phyloP scores from a whole-genome alignment of 2,329 filamentous ascomycete species.

The Didymella glomerata region DNA sequence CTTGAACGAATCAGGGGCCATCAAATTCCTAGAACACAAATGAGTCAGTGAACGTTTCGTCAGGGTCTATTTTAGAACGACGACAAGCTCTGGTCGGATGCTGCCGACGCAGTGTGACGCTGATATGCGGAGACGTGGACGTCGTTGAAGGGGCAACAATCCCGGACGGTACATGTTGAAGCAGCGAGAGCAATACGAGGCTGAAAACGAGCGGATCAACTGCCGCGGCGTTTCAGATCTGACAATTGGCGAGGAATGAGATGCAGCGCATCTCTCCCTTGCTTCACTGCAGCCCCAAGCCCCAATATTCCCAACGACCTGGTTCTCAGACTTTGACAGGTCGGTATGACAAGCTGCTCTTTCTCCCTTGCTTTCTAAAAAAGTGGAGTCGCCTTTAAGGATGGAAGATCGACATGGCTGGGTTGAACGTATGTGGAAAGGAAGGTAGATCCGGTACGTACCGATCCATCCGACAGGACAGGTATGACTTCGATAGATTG shows the following conservation, averaged over 20 bases:
- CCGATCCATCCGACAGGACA: constrained; percentile 94
- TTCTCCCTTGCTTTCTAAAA: constrained; percentile 31
- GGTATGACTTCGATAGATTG: constrained; percentile 83
- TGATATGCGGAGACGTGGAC: constrained; percentile 29
- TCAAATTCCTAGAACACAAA: constrained; percentile 71
- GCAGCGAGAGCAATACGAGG: constrained; percentile 27
- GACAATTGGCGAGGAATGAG: constrained; percentile 36
- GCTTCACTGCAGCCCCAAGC: constrained; percentile 23
- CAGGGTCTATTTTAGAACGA: constrained; percentile 21
- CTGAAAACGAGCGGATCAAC: constrained; percentile 33
- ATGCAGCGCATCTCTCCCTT: constrained; percentile 36
- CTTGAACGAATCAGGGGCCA: constrained; percentile 94
- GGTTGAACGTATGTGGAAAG: constrained; percentile 23
- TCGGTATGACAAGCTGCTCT: constrained; percentile 40
- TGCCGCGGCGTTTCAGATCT: constrained; percentile 40
- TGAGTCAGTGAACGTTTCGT: constrained; percentile 32
- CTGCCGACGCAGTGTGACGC: constrained; percentile 36
- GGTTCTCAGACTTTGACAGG: constrained; percentile 45
- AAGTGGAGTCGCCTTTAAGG: constrained; percentile 16
- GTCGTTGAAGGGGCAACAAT: constrained; percentile 26
- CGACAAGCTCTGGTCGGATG: constrained; percentile 31
- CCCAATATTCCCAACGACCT: constrained; percentile 35
- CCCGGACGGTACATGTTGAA: constrained; percentile 24
- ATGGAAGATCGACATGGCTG: constrained; percentile 15
- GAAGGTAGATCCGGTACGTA: constrained; percentile 58